Evolutionary conservation across 23 red algal species (phyloP).

Genomic region (Cyanidiococcus yangmingshanensis): DNA sequence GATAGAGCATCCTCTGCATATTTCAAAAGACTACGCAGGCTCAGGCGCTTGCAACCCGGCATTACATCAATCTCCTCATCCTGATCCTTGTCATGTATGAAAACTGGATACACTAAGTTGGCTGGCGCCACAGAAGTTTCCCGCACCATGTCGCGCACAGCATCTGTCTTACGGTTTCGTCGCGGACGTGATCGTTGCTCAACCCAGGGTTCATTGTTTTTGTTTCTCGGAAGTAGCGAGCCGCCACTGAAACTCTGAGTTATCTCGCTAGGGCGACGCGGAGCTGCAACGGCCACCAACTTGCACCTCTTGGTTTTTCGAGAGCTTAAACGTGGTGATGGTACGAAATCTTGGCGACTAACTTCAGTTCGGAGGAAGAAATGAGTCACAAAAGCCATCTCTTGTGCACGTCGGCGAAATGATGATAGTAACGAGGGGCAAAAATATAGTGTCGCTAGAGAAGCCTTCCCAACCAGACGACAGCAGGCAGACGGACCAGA

Average conservation of each 20-base stretch:
- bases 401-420: too few relatives aligned
- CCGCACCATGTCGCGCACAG: constrained; percentile 56
- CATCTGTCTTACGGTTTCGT: constrained; percentile 67
- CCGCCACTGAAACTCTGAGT: neutral
- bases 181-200: constrained; percentile 65
- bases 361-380: too few relatives aligned
- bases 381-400: too few relatives aligned
- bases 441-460: too few relatives aligned
- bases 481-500: too few relatives aligned
- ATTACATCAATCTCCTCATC: constrained; percentile 65
- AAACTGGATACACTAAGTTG: constrained; percentile 94
- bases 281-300: neutral
- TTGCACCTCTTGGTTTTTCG: too few relatives aligned
- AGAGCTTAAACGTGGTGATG: too few relatives aligned
- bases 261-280: neutral
- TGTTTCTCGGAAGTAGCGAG: neutral
- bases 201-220: constrained; percentile 28
- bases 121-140: constrained; percentile 67
- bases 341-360: too few relatives aligned
- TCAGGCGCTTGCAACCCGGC: constrained; percentile 83
- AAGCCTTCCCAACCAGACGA: too few relatives aligned
- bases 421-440: too few relatives aligned
- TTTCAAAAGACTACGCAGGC: constrained; percentile 26
- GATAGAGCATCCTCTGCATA: constrained; percentile 50
- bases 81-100: constrained; percentile 67